Base-by-base conservation (phyloP, 2,329 filamentous ascomycete genomes). In the Fusarium penzigii region DNA sequence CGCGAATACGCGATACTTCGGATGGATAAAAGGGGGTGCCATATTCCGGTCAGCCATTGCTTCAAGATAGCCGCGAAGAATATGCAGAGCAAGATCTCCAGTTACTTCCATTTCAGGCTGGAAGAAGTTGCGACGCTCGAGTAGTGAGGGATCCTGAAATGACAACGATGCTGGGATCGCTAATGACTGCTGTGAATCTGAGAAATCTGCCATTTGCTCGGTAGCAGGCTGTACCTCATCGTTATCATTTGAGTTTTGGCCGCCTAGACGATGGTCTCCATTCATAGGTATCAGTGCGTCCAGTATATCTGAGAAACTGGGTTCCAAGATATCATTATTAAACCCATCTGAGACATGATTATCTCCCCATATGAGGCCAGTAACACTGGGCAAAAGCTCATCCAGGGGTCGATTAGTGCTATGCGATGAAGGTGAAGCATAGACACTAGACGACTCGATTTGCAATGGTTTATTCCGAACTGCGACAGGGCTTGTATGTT, bases 1-100 rank as follows among this genome's bases (percentile, higher is more conserved):
- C n/a, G n/a, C 13, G 7, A 48, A 17, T 11, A n/a, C 25, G 5
- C 17, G 17, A 48, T 48, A 43, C 39, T 38, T 48, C 17, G 46
- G 39, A 36, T 48, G 46, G 39, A 48, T 43, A 17, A 48, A 48
- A 10, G 46, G 46, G 5, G 46, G 46, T 14, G 38, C 25, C 6
- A 14, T 42, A 29, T 48, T 39, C 39, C 17, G 29, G 12, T 43
- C 17, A 20, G 40, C 29, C 46, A 48, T 14, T 13, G 38, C n/a
- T n/a, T 42, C 16, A n/a, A 43, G 46, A 17, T 48, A 48, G 14
- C 39, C 42, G 14, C 39, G 46, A 2, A 48, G 39, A 36, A 42
- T 48, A 38, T 48, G 39, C 46, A 48, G 20, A 38, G 46, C 46
- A 34, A 48, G 46, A 17, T 48, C 39, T 14, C 46, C 46, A 11